Conservation (phyloP, 2,329 filamentous ascomycete genomes). For the Thielaviopsis punctulata region DNA sequence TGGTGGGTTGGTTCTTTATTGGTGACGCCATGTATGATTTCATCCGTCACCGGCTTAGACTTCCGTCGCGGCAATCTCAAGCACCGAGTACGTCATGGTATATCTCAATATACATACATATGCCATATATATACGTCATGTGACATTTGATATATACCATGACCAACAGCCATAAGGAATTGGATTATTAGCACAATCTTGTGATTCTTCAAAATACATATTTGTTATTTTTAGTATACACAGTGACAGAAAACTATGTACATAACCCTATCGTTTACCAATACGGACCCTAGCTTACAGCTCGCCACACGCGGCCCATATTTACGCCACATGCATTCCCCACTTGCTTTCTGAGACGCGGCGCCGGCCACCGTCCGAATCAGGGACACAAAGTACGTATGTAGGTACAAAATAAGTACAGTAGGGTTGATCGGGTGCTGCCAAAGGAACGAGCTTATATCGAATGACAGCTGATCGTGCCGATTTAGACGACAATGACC, state of each 20-base stretch:
- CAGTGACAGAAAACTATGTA: too few relatives aligned
- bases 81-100: not conserved
- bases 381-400: not conserved
- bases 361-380: not conserved
- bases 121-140: not conserved
- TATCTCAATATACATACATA: not conserved
- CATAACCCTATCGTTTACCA: not conserved
- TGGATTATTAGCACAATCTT: too few relatives aligned
- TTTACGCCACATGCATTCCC: not conserved
- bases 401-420: not conserved
- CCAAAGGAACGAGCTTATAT: not conserved
- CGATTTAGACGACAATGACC: not conserved
- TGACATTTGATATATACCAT: too few relatives aligned
- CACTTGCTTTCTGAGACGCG: not conserved
- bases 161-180: too few relatives aligned
- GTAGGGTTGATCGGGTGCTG: not conserved
- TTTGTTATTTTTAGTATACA: too few relatives aligned
- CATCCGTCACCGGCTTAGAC: not conserved
- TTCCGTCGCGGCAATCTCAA: not conserved
- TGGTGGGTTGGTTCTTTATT: not conserved
- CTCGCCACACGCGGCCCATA: not conserved
- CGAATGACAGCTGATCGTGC: not conserved
- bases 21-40: not conserved
- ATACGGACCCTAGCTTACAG: not conserved
- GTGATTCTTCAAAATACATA: too few relatives aligned